Evolutionary conservation across 345 rosid genomes (phyloP).

Genomic region (Mangifera indica): DNA sequence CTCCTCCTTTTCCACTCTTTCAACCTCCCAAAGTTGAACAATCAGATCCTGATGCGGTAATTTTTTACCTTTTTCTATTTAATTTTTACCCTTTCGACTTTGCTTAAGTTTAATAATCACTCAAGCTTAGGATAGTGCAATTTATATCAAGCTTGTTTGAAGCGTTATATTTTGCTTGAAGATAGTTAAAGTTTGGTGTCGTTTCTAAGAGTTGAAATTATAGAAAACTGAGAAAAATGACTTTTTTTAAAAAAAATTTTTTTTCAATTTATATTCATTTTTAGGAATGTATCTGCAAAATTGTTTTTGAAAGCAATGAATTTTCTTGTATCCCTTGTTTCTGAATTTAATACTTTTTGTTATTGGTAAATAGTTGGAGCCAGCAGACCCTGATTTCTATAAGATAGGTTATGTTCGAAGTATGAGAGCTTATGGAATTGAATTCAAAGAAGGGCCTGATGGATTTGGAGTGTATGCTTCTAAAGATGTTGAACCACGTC

Average conservation of each 20-base stretch:
- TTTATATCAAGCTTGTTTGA: no score
- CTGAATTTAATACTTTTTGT: not conserved
- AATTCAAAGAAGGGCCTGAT: slow-evolving; percentile 85
- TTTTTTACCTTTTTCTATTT: no score
- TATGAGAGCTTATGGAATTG: slow-evolving; percentile 87
- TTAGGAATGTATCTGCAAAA: no score
- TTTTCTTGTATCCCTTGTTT: not conserved
- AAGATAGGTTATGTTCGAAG: slow-evolving; percentile 83
- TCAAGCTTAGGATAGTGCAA: not conserved
- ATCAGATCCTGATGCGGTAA: slow-evolving; percentile 45
- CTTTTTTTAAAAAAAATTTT: no score
- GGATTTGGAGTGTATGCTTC: slow-evolving; percentile 93
- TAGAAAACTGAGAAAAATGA: not conserved
- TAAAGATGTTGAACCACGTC: slow-evolving; percentile 78
- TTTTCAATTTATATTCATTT: no score
- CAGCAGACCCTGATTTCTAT: slow-evolving; percentile 92
- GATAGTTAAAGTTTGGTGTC: no score
- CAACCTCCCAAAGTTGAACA: slow-evolving; percentile 49
- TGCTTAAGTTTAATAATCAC: not conserved
- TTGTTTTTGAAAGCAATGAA: no score
- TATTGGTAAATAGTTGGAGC: slow-evolving; percentile 31
- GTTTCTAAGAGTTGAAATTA: no score
- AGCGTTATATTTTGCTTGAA: no score
- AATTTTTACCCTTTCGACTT: not conserved
- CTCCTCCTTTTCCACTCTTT: slow-evolving; percentile 70